Percentiles rank a stretch among this genome's conserved stretches.
Conservation (phyloP, 169 alveolate species). For the Plasmodium inui region DNA sequence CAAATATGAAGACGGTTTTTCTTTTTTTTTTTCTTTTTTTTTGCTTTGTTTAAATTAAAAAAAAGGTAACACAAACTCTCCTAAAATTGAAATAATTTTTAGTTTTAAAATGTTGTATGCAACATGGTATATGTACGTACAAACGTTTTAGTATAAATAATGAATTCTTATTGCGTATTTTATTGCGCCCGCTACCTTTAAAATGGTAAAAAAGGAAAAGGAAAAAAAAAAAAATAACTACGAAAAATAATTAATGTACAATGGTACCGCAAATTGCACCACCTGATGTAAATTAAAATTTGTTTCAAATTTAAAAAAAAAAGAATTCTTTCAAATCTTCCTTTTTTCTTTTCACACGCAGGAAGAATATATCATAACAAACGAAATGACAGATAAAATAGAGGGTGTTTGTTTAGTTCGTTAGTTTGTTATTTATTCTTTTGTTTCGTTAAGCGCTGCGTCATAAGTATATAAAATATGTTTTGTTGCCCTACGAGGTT, state of each 20-base stretch:
- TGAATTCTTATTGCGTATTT: neutral
- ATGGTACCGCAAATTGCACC: neutral
- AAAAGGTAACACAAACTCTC: conserved; percentile 5
- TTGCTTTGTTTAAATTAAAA: neutral
- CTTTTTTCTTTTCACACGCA: neutral
- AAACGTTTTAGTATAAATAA: neutral
- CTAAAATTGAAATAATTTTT: neutral
- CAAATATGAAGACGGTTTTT: neutral
- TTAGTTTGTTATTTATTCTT: neutral
- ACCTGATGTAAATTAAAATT: neutral
- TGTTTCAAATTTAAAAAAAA: neutral
- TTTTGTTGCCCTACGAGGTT: neutral
- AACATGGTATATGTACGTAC: neutral
- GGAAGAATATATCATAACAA: neutral
- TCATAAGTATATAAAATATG: neutral
- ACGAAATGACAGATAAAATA: neutral
- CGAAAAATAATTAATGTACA: neutral
- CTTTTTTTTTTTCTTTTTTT: neutral
- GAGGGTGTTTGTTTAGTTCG: neutral
- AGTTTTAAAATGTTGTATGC: neutral
- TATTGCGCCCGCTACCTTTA: neutral
- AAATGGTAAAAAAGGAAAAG: neutral
- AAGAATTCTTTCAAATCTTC: neutral
- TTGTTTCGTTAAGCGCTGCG: neutral
- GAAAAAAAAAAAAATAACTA: neutral